phyloP scores from a whole-genome alignment of 148 eudicot genomes.

The Rhododendron ferrugineum region DNA sequence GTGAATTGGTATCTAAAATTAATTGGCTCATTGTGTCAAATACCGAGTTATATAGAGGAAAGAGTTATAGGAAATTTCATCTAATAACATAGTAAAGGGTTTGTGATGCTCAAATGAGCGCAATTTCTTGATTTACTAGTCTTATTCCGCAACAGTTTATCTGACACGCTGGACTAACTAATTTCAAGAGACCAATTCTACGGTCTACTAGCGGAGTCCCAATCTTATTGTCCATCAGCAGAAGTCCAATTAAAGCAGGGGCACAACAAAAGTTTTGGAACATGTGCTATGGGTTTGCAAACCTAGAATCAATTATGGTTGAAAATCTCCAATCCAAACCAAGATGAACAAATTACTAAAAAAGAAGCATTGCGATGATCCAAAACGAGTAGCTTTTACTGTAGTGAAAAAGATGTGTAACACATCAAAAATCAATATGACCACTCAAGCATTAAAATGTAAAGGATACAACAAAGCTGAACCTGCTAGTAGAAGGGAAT shows the following conservation, averaged over 20 bases:
- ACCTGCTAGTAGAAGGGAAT: background rate
- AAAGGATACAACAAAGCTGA: background rate
- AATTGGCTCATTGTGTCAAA: too few relatives aligned
- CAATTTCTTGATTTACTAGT: background rate
- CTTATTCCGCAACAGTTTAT: background rate
- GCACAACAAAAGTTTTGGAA: background rate
- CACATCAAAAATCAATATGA: background rate
- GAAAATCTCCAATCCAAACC: background rate
- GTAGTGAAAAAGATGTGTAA: background rate
- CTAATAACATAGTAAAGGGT: background rate
- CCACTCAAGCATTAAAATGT: background rate
- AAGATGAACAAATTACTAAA: background rate
- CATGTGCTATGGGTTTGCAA: background rate
- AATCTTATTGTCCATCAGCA: background rate
- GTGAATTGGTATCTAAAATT: too few relatives aligned
- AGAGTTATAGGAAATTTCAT: background rate
- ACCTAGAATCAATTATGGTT: background rate
- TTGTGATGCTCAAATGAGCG: background rate
- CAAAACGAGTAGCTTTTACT: background rate
- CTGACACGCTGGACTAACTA: background rate
- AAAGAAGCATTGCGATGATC: background rate
- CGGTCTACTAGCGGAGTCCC: too few relatives aligned
- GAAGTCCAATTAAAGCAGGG: background rate
- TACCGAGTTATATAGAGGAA: too few relatives aligned
- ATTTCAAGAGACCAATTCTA: too few relatives aligned